Base-by-base conservation (phyloP, 2,329 filamentous ascomycete genomes). In the Simplicillium aogashimaense region DNA sequence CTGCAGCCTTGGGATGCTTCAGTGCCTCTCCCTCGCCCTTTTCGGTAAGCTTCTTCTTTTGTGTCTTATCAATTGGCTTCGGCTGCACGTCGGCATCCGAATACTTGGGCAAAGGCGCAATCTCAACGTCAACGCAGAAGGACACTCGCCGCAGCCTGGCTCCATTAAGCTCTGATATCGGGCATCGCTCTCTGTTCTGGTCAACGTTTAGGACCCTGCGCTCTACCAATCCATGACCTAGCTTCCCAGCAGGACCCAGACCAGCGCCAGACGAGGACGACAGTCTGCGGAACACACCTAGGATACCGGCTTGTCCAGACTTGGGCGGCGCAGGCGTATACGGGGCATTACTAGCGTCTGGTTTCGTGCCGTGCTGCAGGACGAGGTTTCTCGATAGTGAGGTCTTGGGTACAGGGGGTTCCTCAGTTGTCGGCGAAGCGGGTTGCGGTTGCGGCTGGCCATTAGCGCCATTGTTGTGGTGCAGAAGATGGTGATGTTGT, bases 71-170 rank as follows among this genome's bases (percentile, higher is more conserved):
- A 9, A 45, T 39, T 12, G 45, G 44, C 15, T 45, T 39, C 14
- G 43, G 47, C 36, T 33, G 57, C 9, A 71, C 59, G 7, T 74
- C 72, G 13, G 69, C 69, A 3, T 92, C 85, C 12, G 68, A 63
- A 50, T 94, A 92, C 50, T 78, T 81, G 17, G 89, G 86, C 54
- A 86, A 80, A 1, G 88, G 86, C 3, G 90, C 90, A 54, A 98
- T 94, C 59, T 98, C 92, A 4, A 98, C 89, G 54, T 98, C 92
- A 3, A 98, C 92, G 51, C 86, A 95, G 55, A 98, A 98, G 0
- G 90, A 85, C 1, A 98, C 92, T 39, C 88, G 78, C 40, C 87
- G 77, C 44, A 98, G 62, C 57, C 92, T 95, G 37, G 78, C 76
- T 52, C 82, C 78, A 48, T 88, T 81, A 36, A 98, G 68, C 49